phyloP scores from a whole-genome alignment of 257 asterid species.

The Plantago elongata region DNA sequence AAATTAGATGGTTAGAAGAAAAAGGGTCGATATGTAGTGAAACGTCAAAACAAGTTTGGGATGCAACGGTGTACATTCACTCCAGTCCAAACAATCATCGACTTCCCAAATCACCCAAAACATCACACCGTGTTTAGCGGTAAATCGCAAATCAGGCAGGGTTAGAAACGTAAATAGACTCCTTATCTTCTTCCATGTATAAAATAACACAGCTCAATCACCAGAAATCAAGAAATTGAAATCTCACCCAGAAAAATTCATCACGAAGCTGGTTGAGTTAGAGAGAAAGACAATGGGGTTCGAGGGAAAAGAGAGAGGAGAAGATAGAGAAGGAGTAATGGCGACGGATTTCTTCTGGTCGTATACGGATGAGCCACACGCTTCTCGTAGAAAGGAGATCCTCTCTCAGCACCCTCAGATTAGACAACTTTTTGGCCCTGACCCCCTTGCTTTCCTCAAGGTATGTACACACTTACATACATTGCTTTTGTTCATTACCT shows the following conservation, averaged over 20 bases:
- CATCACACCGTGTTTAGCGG: too few species aligned
- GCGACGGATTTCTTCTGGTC: conserved; percentile 90
- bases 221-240: conserved; percentile 1
- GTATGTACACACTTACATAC: conserved; percentile 23
- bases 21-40: too few species aligned
- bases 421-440: conserved; percentile 78
- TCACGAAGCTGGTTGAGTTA: not conserved
- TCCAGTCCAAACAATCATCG: too few species aligned
- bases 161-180: too few species aligned
- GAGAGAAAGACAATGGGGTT: conserved; percentile 38
- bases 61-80: too few species aligned
- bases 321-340: conserved; percentile 52
- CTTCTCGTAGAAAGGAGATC: conserved; percentile 80
- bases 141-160: too few species aligned
- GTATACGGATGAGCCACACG: conserved; percentile 90
- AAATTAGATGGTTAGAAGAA: too few species aligned
- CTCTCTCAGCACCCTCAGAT: conserved; percentile 92
- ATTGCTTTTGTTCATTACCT: too few species aligned
- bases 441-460: conserved; percentile 79
- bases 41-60: too few species aligned
- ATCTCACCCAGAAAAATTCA: conserved; percentile 1
- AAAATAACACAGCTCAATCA: too few species aligned
- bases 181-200: too few species aligned
- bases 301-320: conserved; percentile 38
- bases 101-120: too few species aligned